Evolutionary conservation across 371 early-diverging fungal genomes (phyloP), one percentile per base, ranked within the genome.

Genomic region (Conidiobolus incongruus): DNA sequence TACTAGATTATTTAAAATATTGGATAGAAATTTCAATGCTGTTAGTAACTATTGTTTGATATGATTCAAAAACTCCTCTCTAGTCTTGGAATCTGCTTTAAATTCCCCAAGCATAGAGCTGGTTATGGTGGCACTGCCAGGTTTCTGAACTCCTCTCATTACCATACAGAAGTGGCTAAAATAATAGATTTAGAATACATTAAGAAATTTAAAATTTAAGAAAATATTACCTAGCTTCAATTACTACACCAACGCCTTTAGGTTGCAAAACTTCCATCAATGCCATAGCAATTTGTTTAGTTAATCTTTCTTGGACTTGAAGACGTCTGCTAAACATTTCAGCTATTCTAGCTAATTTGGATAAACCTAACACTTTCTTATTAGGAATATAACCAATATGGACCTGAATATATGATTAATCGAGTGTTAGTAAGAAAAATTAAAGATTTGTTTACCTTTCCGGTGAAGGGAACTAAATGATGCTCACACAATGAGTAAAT

Each of bases 401-500:
- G 44, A 95, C 76, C 73, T 78, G 39, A 8, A 10, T 28, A n/a
- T 24, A 22, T n/a, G 32, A 3, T 7, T 7, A 19, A n/a, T 17
- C 20, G 4, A 23, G n/a, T 17, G 13, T 29, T 6, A 10, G 31
- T 3, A 2, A 16, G 1, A n/a, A 10, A 17, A 29, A 38, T 8
- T 33, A 29, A 15, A 32, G 1, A 13, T 13, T 22, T 4, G 17
- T 35, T 35, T 56, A 79, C 86, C 68, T 87, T 94, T 47, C 95
- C 94, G 44, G 76, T 74, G 51, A 97, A 94, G 2, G 98, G 98
- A 0, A 97, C 96, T 75, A 95, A 69, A 52, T 97, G 98, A 60
- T 97, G 98, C 59, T 97, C 98, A 61, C 98, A 97, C 42, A 95
- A 60, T 13, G 90, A 88, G 54, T 86, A 91, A 1, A 94, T 71